Base-by-base conservation (phyloP, 805 yeast genomes). In the Lachancea sp. region DNA sequence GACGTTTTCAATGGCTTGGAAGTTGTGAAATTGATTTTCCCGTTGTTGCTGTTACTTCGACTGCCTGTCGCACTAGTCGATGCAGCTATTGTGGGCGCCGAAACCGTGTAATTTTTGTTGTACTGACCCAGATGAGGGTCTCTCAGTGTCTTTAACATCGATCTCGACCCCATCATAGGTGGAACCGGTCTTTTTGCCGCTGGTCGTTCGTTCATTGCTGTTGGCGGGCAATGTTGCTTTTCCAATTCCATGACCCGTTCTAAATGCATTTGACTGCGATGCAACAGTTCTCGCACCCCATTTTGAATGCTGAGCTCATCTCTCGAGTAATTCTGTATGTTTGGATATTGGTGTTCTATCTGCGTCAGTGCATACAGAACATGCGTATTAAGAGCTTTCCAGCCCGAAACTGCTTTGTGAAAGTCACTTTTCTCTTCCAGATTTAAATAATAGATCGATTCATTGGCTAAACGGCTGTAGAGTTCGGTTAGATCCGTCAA, bases 311-410 rank as follows among this genome's bases (percentile, higher is more conserved):
- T 66, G 3, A 65, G 44, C 49, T 77, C 82, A 47, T 77, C 81
- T 3, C 68, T 70, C 0, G 74, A 55, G 45, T 54, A 76, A 42
- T 49, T 51, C 47, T 50, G 45, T 43, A 55, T 49, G 52, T 63
- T 49, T 26, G 58, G 57, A 56, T 58, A 60, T 48, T 62, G 60
- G 43, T 75, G 65, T 56, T 82, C 73, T 53, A 83, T 52, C 44
- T 60, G 48, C 17, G 81, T 85, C 36, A 82, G 63, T 53, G 77
- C 77, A 57, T 69, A 76, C 39, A 78, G 69, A 2, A 81, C 70
- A 39, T 76, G 73, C 1, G 85, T 78, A 50, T 81, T 86, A n/a
- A 85, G 63, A 2, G 79, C 69, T 51, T 79, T 82, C 90, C 91
- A 83, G 2, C 90, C 90, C 48, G 74, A 77, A 17, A 82, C 63